These are phyloP conservation scores for Sequoiadendron giganteum DNA, from an alignment of 75 land plant species.

Conservation along the genomic window DNA sequence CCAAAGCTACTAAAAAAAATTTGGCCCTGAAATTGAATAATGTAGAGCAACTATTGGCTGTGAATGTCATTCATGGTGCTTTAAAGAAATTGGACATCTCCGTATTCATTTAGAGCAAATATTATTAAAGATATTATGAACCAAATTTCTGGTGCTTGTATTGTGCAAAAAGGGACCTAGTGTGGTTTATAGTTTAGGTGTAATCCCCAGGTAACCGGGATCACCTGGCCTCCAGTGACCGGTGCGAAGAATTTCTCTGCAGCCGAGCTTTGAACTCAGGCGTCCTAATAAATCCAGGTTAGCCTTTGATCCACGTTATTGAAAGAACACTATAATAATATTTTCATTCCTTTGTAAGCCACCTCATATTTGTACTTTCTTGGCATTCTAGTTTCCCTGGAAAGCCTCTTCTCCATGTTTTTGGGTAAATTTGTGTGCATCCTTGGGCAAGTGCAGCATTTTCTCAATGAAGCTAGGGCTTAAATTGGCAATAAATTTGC, in stretches of 20 bases:
- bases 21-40: background rate
- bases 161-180: conserved; percentile 1
- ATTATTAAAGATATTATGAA: background rate
- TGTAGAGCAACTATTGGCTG: background rate
- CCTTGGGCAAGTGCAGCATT: background rate
- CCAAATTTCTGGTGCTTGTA: background rate
- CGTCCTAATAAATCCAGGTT: background rate
- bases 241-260: background rate
- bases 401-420: background rate
- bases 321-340: background rate
- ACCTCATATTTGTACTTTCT: background rate
- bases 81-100: background rate
- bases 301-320: background rate
- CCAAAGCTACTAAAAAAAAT: background rate
- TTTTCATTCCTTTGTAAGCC: conserved; percentile 1
- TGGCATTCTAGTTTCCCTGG: background rate
- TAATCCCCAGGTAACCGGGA: conserved; percentile 1
- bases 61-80: background rate
- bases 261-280: conserved; percentile 3
- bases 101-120: background rate
- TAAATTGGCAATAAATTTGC: background rate
- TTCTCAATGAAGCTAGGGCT: background rate
- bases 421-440: background rate
- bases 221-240: background rate
- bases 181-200: conserved; percentile 2